These are phyloP conservation scores for Mycena capillaripes DNA, from an alignment of 768 basidiomycete genomes.

Conservation along the genomic window DNA sequence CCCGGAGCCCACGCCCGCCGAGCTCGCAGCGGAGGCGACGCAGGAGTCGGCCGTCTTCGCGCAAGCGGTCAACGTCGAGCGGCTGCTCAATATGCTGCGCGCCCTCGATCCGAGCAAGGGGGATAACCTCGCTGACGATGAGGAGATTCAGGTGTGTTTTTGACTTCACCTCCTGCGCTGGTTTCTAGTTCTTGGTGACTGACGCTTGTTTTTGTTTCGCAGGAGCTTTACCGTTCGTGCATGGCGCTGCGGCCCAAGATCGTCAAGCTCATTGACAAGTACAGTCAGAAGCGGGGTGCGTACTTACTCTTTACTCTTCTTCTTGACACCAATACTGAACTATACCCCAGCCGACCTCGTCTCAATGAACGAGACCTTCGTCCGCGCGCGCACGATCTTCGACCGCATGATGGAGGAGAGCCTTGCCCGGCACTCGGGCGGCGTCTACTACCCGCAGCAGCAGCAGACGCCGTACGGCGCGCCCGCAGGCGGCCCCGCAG, in stretches of 20 bases:
- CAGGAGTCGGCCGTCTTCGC: slow-evolving; percentile 91
- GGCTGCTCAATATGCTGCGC: slow-evolving; percentile 80
- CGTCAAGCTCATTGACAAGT: slow-evolving; percentile 96
- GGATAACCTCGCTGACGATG: slow-evolving; percentile 91
- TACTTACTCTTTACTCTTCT: neutral
- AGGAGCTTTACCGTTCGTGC: slow-evolving; percentile 92
- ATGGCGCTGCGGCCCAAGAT: slow-evolving; percentile 95
- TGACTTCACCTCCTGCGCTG: neutral
- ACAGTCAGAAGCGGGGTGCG: slow-evolving; percentile 88
- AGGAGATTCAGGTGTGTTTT: slow-evolving; percentile 81
- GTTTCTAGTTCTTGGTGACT: slow-evolving; percentile 3
- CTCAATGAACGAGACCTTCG: slow-evolving; percentile 94
- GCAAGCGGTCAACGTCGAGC: slow-evolving; percentile 89
- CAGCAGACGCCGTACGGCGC: slow-evolving; percentile 16
- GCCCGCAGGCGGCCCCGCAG: neutral
- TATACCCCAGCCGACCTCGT: slow-evolving; percentile 83
- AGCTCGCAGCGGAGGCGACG: slow-evolving; percentile 86
- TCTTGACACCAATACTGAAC: neutral
- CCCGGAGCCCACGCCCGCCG: slow-evolving; percentile 84
- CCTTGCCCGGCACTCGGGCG: slow-evolving; percentile 77
- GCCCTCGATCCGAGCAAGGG: slow-evolving; percentile 75
- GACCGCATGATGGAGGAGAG: slow-evolving; percentile 96
- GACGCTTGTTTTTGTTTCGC: slow-evolving; percentile 9
- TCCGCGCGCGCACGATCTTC: slow-evolving; percentile 90
- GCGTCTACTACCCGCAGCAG: slow-evolving; percentile 58